Evolutionary conservation across 495 filamentous ascomycete genomes (phyloP).

Genomic region (Aspergillus saccharolyticus): DNA sequence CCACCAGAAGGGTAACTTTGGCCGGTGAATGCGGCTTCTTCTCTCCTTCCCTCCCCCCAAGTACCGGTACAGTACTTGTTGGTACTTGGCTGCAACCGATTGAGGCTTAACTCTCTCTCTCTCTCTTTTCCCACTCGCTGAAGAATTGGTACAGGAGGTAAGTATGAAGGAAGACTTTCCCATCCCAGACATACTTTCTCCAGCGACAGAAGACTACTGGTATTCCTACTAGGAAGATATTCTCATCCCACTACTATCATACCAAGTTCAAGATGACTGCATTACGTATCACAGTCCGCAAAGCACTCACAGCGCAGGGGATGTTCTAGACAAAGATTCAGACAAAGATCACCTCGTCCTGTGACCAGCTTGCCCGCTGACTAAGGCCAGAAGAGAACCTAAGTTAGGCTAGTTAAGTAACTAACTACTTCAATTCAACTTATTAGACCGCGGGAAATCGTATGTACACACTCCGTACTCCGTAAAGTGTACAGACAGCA

Average conservation of each 20-base stretch:
- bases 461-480: no score
- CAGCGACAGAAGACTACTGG: not conserved
- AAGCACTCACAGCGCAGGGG: constrained; percentile 1
- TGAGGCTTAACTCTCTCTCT: not conserved
- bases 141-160: not conserved
- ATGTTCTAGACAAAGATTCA: constrained; percentile 22
- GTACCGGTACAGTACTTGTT: not conserved
- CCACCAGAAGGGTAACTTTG: not conserved
- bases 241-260: not conserved
- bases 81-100: not conserved
- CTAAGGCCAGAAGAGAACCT: constrained; percentile 11
- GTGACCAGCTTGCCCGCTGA: constrained; percentile 21
- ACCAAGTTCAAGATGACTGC: constrained; percentile 3
- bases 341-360: constrained; percentile 22
- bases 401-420: no score
- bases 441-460: not conserved
- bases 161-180: not conserved
- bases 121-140: no score
- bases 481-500: no score
- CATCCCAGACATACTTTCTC: not conserved
- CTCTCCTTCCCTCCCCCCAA: not conserved
- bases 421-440: no score
- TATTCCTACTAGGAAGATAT: not conserved
- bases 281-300: not conserved
- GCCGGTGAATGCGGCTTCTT: constrained; percentile 2